These are phyloP conservation scores for Termitomyces heimii DNA, from an alignment of 768 basidiomycete genomes.

Conservation along the genomic window DNA sequence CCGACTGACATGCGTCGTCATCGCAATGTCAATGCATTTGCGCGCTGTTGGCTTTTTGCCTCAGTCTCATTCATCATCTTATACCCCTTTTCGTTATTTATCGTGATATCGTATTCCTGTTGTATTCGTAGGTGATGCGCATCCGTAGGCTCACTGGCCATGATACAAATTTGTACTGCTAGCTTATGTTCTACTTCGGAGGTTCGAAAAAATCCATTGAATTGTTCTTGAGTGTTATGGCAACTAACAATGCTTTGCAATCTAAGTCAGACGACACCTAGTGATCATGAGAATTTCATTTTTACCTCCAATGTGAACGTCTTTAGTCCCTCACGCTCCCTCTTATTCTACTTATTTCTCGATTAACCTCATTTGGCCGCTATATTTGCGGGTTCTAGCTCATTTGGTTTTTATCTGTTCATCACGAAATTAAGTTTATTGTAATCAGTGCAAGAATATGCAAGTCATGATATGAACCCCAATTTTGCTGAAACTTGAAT, in stretches of 20 bases:
- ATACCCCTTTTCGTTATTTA: neutral
- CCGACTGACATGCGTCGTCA: neutral
- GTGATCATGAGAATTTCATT: neutral
- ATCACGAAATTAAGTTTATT: no score
- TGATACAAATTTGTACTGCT: neutral
- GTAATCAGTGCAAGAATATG: no score
- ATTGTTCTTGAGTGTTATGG: neutral
- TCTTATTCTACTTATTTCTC: no score
- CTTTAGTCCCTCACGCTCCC: no score
- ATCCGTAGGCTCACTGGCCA: neutral
- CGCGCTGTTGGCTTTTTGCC: neutral
- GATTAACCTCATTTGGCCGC: no score
- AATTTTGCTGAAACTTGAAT: no score
- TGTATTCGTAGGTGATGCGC: neutral
- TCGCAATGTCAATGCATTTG: no score
- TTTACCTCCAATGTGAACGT: neutral
- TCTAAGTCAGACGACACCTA: neutral
- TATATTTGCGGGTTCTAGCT: no score
- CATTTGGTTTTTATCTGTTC: no score
- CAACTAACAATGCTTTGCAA: neutral
- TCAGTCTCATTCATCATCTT: neutral
- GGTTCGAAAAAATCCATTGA: neutral
- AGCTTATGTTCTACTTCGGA: neutral
- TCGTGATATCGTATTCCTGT: neutral
- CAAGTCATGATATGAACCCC: no score